Evolutionary conservation across 305 asterid genomes (phyloP).

Genomic region (Galium porrigens): DNA sequence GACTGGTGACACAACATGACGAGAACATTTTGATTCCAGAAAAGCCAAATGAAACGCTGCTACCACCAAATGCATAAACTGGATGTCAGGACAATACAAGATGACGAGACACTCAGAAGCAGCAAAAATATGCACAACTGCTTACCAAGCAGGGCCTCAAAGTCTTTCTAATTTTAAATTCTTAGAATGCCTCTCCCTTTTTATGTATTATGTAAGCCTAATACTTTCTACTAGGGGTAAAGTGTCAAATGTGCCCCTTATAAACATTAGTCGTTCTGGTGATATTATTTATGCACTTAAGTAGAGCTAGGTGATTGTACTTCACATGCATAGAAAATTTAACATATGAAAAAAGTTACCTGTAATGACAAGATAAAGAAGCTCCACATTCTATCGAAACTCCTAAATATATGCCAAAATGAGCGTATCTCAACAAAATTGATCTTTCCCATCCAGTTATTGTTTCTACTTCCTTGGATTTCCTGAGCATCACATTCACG

Average conservation of each 20-base stretch:
- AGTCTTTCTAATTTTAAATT: neutral
- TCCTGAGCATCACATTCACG: slow-evolving; percentile 35
- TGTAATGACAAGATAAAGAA: slow-evolving; percentile 72
- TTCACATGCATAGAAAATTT: slow-evolving; percentile 10
- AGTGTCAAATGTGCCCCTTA: neutral
- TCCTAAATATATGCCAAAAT: slow-evolving; percentile 78
- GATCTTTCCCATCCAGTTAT: slow-evolving; percentile 71
- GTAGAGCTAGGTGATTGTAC: neutral
- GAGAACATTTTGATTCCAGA: neutral
- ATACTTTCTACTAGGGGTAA: neutral
- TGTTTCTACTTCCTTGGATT: slow-evolving; percentile 33
- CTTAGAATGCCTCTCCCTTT: neutral
- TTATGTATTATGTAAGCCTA: neutral
- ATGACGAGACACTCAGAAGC: neutral
- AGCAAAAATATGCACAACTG: neutral
- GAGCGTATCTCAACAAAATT: slow-evolving; percentile 91
- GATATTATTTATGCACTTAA: slow-evolving; percentile 2
- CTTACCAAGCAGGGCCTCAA: neutral
- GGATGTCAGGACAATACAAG: neutral
- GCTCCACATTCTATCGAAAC: slow-evolving; percentile 96
- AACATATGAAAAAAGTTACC: slow-evolving; percentile 27
- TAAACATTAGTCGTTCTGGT: neutral
- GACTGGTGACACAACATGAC: neutral
- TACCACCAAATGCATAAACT: neutral
- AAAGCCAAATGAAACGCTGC: neutral